Conservation (phyloP, 768 basidiomycete genomes). For the Tricholoma saponaceum region DNA sequence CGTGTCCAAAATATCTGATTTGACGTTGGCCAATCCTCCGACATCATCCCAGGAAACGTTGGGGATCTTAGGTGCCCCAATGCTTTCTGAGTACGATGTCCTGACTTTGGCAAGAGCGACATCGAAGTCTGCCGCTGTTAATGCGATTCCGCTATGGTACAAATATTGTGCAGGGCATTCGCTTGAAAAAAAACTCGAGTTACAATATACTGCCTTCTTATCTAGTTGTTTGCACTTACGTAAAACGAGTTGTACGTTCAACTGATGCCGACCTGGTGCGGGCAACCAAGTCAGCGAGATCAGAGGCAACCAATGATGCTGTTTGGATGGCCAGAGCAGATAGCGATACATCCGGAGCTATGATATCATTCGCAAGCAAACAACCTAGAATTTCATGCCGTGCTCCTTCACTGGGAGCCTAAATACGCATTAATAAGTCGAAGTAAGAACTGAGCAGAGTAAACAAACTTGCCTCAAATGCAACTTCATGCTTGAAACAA, state of each 20-base stretch:
- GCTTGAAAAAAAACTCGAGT: conserved; percentile 13
- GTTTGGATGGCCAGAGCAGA: conserved; percentile 74
- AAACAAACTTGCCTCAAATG: conserved; percentile 55
- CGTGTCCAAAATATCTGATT: conserved; percentile 92
- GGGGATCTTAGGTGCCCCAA: conserved; percentile 97
- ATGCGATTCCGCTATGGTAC: conserved; percentile 34
- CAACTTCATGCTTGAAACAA: conserved; percentile 84
- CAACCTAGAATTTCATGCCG: conserved; percentile 56
- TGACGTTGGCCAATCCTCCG: conserved; percentile 84
- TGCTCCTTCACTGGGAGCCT: conserved; percentile 83
- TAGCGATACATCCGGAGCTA: conserved; percentile 82
- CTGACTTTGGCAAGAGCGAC: conserved; percentile 68
- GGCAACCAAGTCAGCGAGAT: conserved; percentile 66
- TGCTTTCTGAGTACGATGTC: conserved; percentile 80
- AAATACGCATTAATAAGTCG: background rate
- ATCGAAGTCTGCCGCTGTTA: conserved; percentile 66
- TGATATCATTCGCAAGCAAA: conserved; percentile 31
- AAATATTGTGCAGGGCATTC: conserved; percentile 21
- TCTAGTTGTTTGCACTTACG: conserved; percentile 26
- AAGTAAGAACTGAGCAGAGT: background rate
- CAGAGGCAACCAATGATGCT: conserved; percentile 83
- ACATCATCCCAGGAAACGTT: conserved; percentile 97
- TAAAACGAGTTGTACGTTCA: conserved; percentile 34
- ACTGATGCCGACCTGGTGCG: conserved; percentile 56
- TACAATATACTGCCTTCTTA: background rate